Percentiles rank a stretch among this genome's conserved stretches.
Evolutionary conservation across 2,329 filamentous ascomycete species (phyloP).

Genomic region (Ploettnerulaceae sp.): DNA sequence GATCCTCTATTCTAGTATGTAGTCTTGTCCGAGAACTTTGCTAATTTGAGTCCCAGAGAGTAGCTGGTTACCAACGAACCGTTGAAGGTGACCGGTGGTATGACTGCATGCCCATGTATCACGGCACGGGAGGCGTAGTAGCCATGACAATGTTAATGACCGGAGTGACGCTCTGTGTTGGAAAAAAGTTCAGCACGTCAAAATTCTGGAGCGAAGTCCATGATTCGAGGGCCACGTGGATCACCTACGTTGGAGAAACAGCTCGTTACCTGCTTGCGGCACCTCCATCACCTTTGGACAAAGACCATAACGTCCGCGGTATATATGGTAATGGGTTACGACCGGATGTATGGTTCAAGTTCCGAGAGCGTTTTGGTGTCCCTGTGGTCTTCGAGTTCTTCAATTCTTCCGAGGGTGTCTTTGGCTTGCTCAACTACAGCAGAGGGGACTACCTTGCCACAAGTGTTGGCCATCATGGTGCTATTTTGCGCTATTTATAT

Average conservation of each 20-base stretch:
- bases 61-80: constrained; percentile 21
- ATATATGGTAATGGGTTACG: constrained; percentile 65
- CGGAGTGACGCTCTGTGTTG: constrained; percentile 55
- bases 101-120: constrained; percentile 72
- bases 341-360: constrained; percentile 62
- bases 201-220: constrained; percentile 69
- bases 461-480: constrained; percentile 67
- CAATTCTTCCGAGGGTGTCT: constrained; percentile 69
- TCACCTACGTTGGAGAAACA: constrained; percentile 76
- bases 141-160: constrained; percentile 30
- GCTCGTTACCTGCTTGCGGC: constrained; percentile 67
- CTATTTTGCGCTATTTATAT: constrained; percentile 49
- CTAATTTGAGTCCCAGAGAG: constrained; percentile 11
- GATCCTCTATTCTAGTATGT: neutral
- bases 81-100: constrained; percentile 58
- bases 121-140: constrained; percentile 57
- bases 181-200: constrained; percentile 62
- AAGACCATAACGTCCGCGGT: constrained; percentile 50
- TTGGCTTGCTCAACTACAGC: constrained; percentile 55
- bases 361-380: constrained; percentile 59
- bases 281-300: constrained; percentile 58
- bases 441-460: constrained; percentile 58
- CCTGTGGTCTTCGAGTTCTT: constrained; percentile 67
- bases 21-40: neutral
- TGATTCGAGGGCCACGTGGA: constrained; percentile 61